Base-by-base conservation (phyloP, 1,284 basidiomycete genomes). In the Mycocalia duriaeana region DNA sequence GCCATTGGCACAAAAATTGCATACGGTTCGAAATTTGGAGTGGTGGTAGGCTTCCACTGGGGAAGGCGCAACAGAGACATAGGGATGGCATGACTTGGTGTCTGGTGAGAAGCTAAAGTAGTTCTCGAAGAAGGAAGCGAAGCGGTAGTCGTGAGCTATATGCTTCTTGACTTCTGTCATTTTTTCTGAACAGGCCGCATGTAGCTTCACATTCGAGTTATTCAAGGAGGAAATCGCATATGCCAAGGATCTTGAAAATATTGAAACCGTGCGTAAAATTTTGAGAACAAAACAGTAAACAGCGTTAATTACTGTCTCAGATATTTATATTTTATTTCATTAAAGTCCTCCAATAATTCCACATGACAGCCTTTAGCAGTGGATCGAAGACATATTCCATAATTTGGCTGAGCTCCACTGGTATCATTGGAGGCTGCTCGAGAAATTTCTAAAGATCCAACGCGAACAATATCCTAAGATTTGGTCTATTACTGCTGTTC, bases 141-240 rank as follows among this genome's bases (percentile, higher is more conserved):
- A n/a, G n/a, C n/a, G n/a, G n/a, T n/a, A n/a, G n/a, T n/a, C n/a
- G n/a, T n/a, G n/a, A n/a, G n/a, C n/a, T n/a, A n/a, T n/a, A n/a
- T n/a, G n/a, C n/a, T n/a, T n/a, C n/a, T n/a, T n/a, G n/a, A n/a
- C n/a, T n/a, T n/a, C n/a, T n/a, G n/a, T n/a, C n/a, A n/a, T n/a
- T n/a, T n/a, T n/a, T n/a, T n/a, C n/a, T n/a, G n/a, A n/a, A n/a
- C n/a, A n/a, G n/a, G n/a, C n/a, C n/a, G n/a, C n/a, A n/a, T n/a
- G 38, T 51, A 93, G 91, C 36, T 82, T 90, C 54, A 94, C 98
- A 42, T 95, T 94, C 59, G 95, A 99, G 67, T 71, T 98, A 42
- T 95, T 99, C 61, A 89, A 94, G 60, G 90, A 89, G 49, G 95
- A 99, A 68, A 94, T 95, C 85, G 82, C 85, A 44, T 98, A 97